Conservation (phyloP, 176 grass and related monocot species). For the Tillandsia leiboldiana region DNA sequence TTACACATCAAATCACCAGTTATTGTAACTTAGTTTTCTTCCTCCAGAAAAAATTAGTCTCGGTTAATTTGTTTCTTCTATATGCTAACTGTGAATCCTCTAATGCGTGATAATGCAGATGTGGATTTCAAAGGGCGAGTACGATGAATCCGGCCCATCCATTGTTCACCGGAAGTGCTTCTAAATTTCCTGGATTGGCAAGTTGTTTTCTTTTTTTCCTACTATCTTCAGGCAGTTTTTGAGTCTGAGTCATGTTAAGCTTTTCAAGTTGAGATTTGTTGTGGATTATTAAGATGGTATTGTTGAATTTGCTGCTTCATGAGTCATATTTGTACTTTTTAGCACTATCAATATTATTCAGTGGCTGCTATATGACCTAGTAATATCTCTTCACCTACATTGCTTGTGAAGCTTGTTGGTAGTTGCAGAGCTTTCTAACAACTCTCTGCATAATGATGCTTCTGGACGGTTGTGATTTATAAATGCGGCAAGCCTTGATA, state of each 20-base stretch:
- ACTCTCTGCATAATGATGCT: no score
- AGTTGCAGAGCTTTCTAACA: no score
- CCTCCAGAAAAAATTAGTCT: no score
- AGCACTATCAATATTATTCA: no score
- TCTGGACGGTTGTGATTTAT: no score
- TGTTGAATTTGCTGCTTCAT: constrained; percentile 3
- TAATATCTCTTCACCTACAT: no score
- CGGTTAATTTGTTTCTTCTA: neutral
- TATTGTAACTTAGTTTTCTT: no score
- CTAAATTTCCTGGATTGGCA: neutral
- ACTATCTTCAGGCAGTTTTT: constrained; percentile 5
- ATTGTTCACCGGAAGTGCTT: constrained; percentile 38
- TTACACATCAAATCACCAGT: no score
- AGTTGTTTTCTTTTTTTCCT: neutral
- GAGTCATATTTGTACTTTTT: no score
- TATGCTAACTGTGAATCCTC: neutral
- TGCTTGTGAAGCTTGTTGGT: no score
- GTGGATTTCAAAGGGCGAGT: constrained; percentile 33
- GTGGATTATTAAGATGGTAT: constrained; percentile 1
- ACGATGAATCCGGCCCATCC: neutral
- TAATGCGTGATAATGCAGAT: constrained; percentile 15
- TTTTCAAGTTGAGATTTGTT: constrained; percentile 16
- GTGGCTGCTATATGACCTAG: no score
- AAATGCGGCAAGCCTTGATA: no score
- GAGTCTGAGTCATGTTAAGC: constrained; percentile 14